Conservation (phyloP, 129 eudicot genomes). For the Pittosporum tobira region DNA sequence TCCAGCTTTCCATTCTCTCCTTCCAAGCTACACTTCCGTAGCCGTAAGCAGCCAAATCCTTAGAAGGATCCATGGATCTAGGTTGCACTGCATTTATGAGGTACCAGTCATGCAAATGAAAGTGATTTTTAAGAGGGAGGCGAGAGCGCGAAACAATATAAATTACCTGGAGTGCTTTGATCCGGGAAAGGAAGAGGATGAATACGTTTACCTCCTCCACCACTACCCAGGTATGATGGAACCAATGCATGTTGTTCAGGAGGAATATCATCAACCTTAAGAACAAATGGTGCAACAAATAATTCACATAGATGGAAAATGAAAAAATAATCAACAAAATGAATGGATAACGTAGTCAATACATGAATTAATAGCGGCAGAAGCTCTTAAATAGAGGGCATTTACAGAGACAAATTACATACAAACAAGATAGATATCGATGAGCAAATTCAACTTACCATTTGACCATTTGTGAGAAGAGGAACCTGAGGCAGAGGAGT, state of each 20-base stretch:
- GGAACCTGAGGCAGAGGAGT: conserved; percentile 28
- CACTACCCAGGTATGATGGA: conserved; percentile 23
- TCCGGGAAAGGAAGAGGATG: conserved; percentile 30
- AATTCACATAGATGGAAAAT: too few relatives aligned
- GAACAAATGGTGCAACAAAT: too few relatives aligned
- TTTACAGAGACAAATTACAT: too few relatives aligned
- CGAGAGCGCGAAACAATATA: background rate
- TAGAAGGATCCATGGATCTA: conserved; percentile 53
- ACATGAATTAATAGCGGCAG: too few relatives aligned
- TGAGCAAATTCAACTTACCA: conserved; percentile 22
- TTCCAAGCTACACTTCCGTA: conserved; percentile 70
- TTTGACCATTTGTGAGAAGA: conserved; percentile 58
- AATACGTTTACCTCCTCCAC: conserved; percentile 16
- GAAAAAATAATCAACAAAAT: too few relatives aligned
- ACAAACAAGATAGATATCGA: background rate
- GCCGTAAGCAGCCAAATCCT: conserved; percentile 49
- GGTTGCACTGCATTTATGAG: conserved; percentile 35
- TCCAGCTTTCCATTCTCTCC: conserved; percentile 55
- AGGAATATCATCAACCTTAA: conserved; percentile 25
- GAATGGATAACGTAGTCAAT: too few relatives aligned
- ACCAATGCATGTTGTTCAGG: conserved; percentile 21
- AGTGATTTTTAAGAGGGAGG: background rate
- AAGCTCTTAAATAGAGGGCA: too few relatives aligned
- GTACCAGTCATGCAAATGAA: background rate
- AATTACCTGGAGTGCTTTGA: conserved; percentile 9